These are phyloP conservation scores for Fraxinus dipetala DNA, from an alignment of 305 asterid genomes.

Conservation along the genomic window DNA sequence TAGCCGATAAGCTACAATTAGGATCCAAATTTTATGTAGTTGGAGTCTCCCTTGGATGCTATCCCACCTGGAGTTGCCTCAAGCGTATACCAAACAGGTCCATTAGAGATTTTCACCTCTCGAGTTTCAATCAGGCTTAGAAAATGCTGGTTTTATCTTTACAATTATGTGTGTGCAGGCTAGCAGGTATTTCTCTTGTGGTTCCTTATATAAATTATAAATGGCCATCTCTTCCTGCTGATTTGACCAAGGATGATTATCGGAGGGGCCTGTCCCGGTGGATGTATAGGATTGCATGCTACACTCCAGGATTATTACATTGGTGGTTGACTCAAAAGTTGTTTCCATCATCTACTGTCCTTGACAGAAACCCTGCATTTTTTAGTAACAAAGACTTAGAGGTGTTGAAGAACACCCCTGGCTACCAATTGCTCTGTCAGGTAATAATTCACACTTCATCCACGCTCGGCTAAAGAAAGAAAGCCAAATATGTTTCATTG, in stretches of 20 bases:
- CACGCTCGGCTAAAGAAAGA: background rate
- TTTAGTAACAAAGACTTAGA: conserved; percentile 74
- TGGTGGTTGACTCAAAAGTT: conserved; percentile 89
- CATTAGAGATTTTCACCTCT: background rate
- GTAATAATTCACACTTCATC: conserved; percentile 31
- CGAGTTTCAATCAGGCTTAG: background rate
- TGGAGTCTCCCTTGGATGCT: conserved; percentile 82
- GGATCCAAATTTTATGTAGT: conserved; percentile 70
- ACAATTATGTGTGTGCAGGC: conserved; percentile 42
- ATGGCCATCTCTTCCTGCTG: conserved; percentile 78
- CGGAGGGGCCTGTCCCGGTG: conserved; percentile 63
- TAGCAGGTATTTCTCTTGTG: conserved; percentile 76
- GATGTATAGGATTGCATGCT: conserved; percentile 48
- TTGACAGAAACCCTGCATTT: conserved; percentile 69
- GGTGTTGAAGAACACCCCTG: conserved; percentile 70
- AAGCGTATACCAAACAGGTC: conserved; percentile 69
- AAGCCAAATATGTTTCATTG: background rate
- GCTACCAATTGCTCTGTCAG: conserved; percentile 70
- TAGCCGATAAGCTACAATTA: conserved; percentile 66
- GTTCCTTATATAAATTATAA: conserved; percentile 78
- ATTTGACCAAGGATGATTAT: conserved; percentile 63
- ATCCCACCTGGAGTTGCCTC: conserved; percentile 83
- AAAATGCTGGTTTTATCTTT: conserved; percentile 13
- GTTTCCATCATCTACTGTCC: conserved; percentile 79
- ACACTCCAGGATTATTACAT: conserved; percentile 58